These are phyloP conservation scores for Plantago major DNA, from an alignment of 257 asterid species.

Conservation along the genomic window DNA sequence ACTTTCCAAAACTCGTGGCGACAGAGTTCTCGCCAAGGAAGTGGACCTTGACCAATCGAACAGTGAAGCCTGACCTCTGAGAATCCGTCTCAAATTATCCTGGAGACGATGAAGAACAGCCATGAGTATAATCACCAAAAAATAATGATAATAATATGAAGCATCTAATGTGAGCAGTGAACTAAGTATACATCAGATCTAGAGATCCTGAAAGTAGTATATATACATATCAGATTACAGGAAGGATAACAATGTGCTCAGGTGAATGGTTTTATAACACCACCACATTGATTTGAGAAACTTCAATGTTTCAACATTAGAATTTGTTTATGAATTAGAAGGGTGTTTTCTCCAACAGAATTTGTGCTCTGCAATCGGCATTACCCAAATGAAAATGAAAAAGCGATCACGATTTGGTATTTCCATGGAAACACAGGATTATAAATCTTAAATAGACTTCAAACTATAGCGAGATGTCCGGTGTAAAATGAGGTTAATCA, in stretches of 20 bases:
- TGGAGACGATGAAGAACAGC: constrained; percentile 26
- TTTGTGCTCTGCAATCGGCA: no score
- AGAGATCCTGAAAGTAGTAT: constrained; percentile 11
- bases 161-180: constrained; percentile 2
- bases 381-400: no score
- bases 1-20: constrained; percentile 97
- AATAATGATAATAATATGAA: constrained; percentile 10
- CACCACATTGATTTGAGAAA: no score
- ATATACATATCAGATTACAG: constrained; percentile 11
- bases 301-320: no score
- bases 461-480: constrained; percentile 2
- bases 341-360: no score
- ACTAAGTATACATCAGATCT: constrained; percentile 14
- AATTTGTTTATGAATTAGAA: no score
- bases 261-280: background rate
- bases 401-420: background rate
- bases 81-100: constrained; percentile 97
- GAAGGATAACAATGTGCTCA: constrained; percentile 1
- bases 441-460: no score
- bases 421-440: background rate
- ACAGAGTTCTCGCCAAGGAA: constrained; percentile 88
- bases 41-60: constrained; percentile 97
- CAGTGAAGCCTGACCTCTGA: constrained; percentile 90
- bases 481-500: background rate
- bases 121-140: constrained; percentile 15